Conservation (phyloP, 768 basidiomycete species). For the Hysterangium stoloniferum region DNA sequence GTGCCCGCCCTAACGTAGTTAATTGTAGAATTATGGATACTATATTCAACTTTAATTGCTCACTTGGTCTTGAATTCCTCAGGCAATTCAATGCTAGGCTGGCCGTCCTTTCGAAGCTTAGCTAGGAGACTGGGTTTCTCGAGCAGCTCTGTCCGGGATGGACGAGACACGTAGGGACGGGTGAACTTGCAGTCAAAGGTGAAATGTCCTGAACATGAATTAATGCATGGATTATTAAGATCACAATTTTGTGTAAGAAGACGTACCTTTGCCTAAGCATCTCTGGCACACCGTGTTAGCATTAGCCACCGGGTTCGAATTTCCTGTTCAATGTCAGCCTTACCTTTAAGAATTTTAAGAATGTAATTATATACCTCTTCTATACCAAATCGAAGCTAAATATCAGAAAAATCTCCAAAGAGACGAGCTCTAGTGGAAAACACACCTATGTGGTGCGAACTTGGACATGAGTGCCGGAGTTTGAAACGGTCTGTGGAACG, state of each 20-base stretch:
- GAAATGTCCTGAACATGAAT: constrained; percentile 88
- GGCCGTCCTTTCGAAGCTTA: constrained; percentile 61
- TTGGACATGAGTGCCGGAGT: constrained; percentile 53
- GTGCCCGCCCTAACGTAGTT: constrained; percentile 48
- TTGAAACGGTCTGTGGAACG: neutral
- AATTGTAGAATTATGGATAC: neutral
- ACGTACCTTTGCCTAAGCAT: constrained; percentile 60
- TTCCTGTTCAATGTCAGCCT: constrained; percentile 9
- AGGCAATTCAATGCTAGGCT: constrained; percentile 77
- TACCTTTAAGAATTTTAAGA: neutral
- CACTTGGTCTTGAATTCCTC: constrained; percentile 86
- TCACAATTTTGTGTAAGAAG: neutral
- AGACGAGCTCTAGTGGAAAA: neutral
- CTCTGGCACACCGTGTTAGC: constrained; percentile 74
- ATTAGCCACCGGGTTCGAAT: constrained; percentile 55
- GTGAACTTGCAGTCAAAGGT: constrained; percentile 83
- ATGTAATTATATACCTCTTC: neutral
- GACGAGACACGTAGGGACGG: constrained; percentile 81
- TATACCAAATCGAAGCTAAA: neutral
- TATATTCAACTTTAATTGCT: constrained; percentile 19
- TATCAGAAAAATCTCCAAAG: neutral
- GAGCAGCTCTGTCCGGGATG: constrained; percentile 79
- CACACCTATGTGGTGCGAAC: constrained; percentile 61
- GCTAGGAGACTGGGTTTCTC: constrained; percentile 65
- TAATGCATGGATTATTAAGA: neutral